Base-by-base conservation (phyloP, 1,139 yeast species). In the Diutina neorugosa region DNA sequence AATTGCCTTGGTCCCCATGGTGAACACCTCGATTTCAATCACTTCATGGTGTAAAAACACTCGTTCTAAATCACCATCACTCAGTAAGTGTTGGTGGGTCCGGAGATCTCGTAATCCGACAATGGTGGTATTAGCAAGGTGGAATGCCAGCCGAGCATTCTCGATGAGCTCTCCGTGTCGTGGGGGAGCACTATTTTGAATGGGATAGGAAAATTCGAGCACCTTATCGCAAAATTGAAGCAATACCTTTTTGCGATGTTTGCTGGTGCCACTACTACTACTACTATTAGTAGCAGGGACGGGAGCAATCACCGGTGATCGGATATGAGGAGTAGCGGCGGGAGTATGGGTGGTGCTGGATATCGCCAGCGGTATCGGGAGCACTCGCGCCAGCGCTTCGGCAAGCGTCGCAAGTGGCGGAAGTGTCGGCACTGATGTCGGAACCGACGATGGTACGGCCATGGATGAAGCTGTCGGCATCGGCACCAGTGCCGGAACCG, bases 131-230 rank as follows among this genome's bases (percentile, higher is more conserved):
- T 55, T 53, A 59, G 59, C 18, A 59, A 61, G 55, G 9, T 58
- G 55, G 65, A 87, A 87, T 16, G 89, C 90, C 53, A 74, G 70
- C 56, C 80, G 79, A 20, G 87, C 88, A 63, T 86, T 86, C 54
- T 84, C 86, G 20, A 86, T 63, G 20, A 87, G 67, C 63, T 87
- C 96, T 18, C 76, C 61, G 55, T 78, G 70, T 6, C 86, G 81
- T 6, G 91, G 96, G 2, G 90, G 83, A 0, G 91, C 82, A 14
- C 82, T 77, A 52, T 77, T 77, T 25, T 68, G 64, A 4, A 78
- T 74, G n/a, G 84, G 77, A 63, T 76, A 87, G 4, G 80, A 74
- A 60, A 86, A 82, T 53, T 82, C 78, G 48, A 86, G 63, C 7
- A 64, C 63, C 19, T 71, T 67, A 4, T 73, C 63, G 14, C 72